phyloP scores from a whole-genome alignment of 345 rosid genomes.

The Rhizophora mangle region DNA sequence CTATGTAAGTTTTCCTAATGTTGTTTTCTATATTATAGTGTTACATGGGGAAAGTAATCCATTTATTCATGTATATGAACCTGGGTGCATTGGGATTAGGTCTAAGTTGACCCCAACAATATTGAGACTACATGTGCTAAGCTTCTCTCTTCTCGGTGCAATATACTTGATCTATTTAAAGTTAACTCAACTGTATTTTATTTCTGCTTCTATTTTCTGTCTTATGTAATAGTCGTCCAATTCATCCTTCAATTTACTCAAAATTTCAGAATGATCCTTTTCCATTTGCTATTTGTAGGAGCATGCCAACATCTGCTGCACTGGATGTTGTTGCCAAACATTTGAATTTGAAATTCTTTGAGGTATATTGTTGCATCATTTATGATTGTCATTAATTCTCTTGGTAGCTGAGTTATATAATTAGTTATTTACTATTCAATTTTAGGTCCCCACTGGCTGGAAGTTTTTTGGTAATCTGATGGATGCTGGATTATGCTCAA shows the following conservation, averaged over 20 bases:
- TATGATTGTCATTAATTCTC: constrained; percentile 1
- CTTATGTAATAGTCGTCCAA: too few species aligned
- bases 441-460: constrained; percentile 98
- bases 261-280: background rate
- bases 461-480: constrained; percentile 97
- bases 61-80: too few species aligned
- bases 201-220: too few species aligned
- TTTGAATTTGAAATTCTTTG: constrained; percentile 87
- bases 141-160: too few species aligned
- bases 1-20: too few species aligned
- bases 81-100: too few species aligned
- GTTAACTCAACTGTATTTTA: too few species aligned
- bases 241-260: background rate
- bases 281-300: constrained; percentile 52
- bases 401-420: constrained; percentile 1
- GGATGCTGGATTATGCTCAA: constrained; percentile 96
- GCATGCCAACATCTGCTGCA: constrained; percentile 99
- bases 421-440: constrained; percentile 22
- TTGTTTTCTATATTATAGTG: too few species aligned
- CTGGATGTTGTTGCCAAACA: constrained; percentile 92
- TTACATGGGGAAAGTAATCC: too few species aligned
- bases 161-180: too few species aligned
- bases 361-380: constrained; percentile 46
- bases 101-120: too few species aligned
- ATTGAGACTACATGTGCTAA: too few species aligned